These are phyloP conservation scores for Phytophthora colocasiae DNA, from an alignment of 352 stramenopile genomes.

Conservation along the genomic window DNA sequence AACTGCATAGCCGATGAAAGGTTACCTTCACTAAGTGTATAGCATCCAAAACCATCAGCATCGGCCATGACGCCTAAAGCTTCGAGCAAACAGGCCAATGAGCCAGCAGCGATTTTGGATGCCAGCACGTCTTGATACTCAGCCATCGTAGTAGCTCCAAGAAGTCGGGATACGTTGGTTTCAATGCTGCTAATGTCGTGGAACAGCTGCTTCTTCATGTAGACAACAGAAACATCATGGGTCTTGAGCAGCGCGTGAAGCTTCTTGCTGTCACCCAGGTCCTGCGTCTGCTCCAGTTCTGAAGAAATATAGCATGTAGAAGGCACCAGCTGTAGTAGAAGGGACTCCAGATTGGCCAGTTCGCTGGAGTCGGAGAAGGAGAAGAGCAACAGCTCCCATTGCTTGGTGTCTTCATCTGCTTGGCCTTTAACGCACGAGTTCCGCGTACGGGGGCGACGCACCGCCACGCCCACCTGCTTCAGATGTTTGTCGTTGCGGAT, in stretches of 20 bases:
- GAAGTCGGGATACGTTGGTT: conserved; percentile 66
- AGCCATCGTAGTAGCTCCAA: conserved; percentile 61
- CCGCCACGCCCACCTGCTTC: conserved; percentile 83
- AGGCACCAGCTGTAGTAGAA: conserved; percentile 82
- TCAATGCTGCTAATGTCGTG: conserved; percentile 58
- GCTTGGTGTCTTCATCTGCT: conserved; percentile 80
- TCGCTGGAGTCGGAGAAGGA: conserved; percentile 88
- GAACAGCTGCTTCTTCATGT: conserved; percentile 81
- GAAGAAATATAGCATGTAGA: conserved; percentile 76
- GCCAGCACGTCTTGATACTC: conserved; percentile 76
- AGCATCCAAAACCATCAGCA: conserved; percentile 77
- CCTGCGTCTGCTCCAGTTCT: conserved; percentile 64
- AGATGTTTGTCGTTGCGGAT: conserved; percentile 84
- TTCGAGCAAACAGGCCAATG: conserved; percentile 72
- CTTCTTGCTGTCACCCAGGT: conserved; percentile 84
- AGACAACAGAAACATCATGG: conserved; percentile 62
- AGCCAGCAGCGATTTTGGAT: conserved; percentile 71
- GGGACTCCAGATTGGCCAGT: conserved; percentile 83
- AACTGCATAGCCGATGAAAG: conserved; percentile 92
- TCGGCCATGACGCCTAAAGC: conserved; percentile 75
- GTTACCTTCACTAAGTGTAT: conserved; percentile 67
- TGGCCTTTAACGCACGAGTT: conserved; percentile 80
- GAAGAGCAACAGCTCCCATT: conserved; percentile 83
- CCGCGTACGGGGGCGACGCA: conserved; percentile 72
- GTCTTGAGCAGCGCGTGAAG: conserved; percentile 75